These are phyloP conservation scores for Flaveria floridana DNA, from an alignment of 140 eudicot species.

Conservation along the genomic window DNA sequence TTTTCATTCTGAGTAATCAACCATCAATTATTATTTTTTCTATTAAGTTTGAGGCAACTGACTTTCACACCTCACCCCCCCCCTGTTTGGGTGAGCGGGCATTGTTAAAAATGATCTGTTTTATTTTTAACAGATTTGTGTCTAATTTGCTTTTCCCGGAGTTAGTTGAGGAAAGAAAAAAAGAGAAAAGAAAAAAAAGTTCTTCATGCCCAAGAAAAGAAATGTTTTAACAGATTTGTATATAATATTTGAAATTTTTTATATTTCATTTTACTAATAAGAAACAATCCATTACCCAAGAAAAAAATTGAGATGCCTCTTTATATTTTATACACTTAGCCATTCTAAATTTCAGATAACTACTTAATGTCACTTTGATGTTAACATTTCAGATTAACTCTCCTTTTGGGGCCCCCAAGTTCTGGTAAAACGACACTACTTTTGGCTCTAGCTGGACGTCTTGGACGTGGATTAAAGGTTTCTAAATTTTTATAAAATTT, in stretches of 20 bases:
- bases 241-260: neutral
- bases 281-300: neutral
- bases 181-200: neutral
- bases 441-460: constrained; percentile 90
- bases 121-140: neutral
- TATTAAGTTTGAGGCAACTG: no score
- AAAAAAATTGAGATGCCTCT: neutral
- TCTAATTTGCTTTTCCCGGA: neutral
- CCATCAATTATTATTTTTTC: no score
- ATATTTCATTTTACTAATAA: neutral
- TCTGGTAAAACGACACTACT: constrained; percentile 95
- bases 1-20: no score
- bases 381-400: constrained; percentile 60
- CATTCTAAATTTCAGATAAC: neutral
- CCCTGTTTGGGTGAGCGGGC: neutral
- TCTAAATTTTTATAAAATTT: neutral
- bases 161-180: neutral
- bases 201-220: neutral
- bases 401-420: constrained; percentile 95
- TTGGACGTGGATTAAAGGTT: constrained; percentile 66
- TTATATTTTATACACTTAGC: neutral
- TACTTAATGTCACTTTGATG: neutral
- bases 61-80: no score
- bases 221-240: neutral
- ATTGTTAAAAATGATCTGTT: neutral